Percentiles rank a stretch among this genome's conserved stretches.
Evolutionary conservation across 1,284 basidiomycete species (phyloP).

Genomic region (Coniophora puteana): DNA sequence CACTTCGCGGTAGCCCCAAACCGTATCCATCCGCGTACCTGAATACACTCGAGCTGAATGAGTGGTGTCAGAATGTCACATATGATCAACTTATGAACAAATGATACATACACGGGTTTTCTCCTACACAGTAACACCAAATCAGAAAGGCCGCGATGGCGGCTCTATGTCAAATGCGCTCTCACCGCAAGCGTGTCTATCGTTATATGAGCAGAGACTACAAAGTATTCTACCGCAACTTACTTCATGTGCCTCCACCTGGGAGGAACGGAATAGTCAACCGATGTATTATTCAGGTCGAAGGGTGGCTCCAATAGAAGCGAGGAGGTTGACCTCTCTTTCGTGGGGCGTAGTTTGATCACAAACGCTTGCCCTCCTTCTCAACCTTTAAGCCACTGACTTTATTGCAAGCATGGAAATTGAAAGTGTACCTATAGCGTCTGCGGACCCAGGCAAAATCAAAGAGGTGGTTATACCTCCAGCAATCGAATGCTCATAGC

Average conservation of each 20-base stretch:
- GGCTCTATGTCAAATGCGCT: slow-evolving; percentile 6
- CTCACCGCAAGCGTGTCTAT: slow-evolving; percentile 43
- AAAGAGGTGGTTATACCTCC: slow-evolving; percentile 69
- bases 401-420: slow-evolving; percentile 15
- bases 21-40: slow-evolving; percentile 43
- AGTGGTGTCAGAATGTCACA: slow-evolving; percentile 4
- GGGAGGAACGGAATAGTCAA: slow-evolving; percentile 27
- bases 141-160: background rate
- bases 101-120: slow-evolving; percentile 17
- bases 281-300: slow-evolving; percentile 29
- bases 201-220: slow-evolving; percentile 4
- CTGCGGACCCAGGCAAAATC: slow-evolving; percentile 54
- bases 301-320: slow-evolving; percentile 45
- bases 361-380: slow-evolving; percentile 46
- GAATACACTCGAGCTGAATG: slow-evolving; percentile 20
- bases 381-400: slow-evolving; percentile 2
- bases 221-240: background rate
- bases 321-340: slow-evolving; percentile 38
- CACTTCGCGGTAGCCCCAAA: slow-evolving; percentile 52
- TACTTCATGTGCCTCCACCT: slow-evolving; percentile 49
- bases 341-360: slow-evolving; percentile 45
- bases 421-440: slow-evolving; percentile 48
- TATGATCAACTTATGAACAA: background rate
- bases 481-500: slow-evolving; percentile 21
- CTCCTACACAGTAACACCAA: slow-evolving; percentile 12